A percentile compares a stretch with the other conserved stretches of the same genome.
Evolutionary conservation across 768 basidiomycete species (phyloP).

Genomic region (Boletus tomentosulus): DNA sequence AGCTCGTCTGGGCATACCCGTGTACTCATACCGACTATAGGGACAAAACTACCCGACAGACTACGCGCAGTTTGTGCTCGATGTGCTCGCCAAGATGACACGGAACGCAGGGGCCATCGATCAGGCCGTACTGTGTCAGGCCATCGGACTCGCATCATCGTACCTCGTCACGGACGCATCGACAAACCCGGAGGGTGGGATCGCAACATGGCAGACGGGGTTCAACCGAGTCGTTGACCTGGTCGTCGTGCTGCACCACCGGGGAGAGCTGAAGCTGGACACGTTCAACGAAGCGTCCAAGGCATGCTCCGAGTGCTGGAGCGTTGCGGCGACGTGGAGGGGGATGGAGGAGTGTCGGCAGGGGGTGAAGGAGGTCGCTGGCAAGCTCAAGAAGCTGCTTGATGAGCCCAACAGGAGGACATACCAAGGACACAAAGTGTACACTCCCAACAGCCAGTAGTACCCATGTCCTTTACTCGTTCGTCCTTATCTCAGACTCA

Average conservation of each 20-base stretch:
- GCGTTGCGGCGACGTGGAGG: slow-evolving; percentile 61
- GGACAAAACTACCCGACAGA: slow-evolving; percentile 46
- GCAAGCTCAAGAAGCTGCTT: slow-evolving; percentile 51
- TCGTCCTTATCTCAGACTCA: too few species aligned
- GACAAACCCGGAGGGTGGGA: slow-evolving; percentile 53
- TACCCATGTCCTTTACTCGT: too few species aligned
- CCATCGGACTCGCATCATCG: slow-evolving; percentile 69
- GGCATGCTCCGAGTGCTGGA: slow-evolving; percentile 81
- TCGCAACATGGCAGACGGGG: slow-evolving; percentile 61
- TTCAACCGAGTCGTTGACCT: slow-evolving; percentile 69
- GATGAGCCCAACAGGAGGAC: slow-evolving; percentile 32
- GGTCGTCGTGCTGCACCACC: slow-evolving; percentile 62
- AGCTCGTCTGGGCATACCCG: background rate
- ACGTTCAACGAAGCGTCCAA: slow-evolving; percentile 60
- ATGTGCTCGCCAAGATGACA: slow-evolving; percentile 50
- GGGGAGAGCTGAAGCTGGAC: slow-evolving; percentile 68
- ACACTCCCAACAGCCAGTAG: slow-evolving; percentile 19
- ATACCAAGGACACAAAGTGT: slow-evolving; percentile 31
- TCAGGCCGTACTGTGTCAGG: slow-evolving; percentile 58
- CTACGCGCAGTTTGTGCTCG: slow-evolving; percentile 57
- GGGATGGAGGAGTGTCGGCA: slow-evolving; percentile 61
- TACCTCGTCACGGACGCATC: slow-evolving; percentile 73
- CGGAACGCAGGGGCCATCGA: slow-evolving; percentile 46
- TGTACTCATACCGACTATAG: slow-evolving; percentile 12
- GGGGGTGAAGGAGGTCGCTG: slow-evolving; percentile 57